These are phyloP conservation scores for Hippophae tibetana DNA, from an alignment of 306 rosid genomes.

Conservation along the genomic window DNA sequence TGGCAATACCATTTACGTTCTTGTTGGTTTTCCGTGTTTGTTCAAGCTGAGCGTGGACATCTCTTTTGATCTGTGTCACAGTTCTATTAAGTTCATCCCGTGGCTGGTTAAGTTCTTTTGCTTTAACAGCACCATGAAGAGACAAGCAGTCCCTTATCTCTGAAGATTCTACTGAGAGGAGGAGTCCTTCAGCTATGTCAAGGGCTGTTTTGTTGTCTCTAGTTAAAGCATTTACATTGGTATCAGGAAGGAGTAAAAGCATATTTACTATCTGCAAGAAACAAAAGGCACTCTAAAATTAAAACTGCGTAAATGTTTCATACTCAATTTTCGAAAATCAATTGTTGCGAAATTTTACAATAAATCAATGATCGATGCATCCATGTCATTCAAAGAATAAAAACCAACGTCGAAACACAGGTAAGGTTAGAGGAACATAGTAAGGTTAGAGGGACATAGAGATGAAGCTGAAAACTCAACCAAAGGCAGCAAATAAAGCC, in stretches of 20 bases:
- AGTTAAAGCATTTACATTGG: constrained; percentile 65
- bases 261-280: constrained; percentile 72
- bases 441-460: background rate
- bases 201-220: constrained; percentile 76
- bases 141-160: constrained; percentile 48
- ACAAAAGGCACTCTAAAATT: background rate
- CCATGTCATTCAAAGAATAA: background rate
- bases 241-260: constrained; percentile 43
- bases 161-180: constrained; percentile 49
- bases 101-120: constrained; percentile 73
- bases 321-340: no score
- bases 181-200: constrained; percentile 78
- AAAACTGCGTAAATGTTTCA: no score
- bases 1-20: constrained; percentile 66
- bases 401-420: background rate
- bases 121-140: constrained; percentile 50
- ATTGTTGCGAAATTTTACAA: background rate
- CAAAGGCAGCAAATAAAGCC: background rate
- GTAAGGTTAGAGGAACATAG: no score
- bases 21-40: constrained; percentile 70
- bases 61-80: constrained; percentile 60
- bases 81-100: constrained; percentile 74
- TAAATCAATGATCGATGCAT: constrained; percentile 5
- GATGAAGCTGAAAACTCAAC: background rate
- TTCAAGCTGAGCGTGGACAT: constrained; percentile 73